Percentiles rank a stretch among this genome's conserved stretches.
phyloP scores from a whole-genome alignment of 2,329 filamentous ascomycete species.

The Diplodia intermedia region DNA sequence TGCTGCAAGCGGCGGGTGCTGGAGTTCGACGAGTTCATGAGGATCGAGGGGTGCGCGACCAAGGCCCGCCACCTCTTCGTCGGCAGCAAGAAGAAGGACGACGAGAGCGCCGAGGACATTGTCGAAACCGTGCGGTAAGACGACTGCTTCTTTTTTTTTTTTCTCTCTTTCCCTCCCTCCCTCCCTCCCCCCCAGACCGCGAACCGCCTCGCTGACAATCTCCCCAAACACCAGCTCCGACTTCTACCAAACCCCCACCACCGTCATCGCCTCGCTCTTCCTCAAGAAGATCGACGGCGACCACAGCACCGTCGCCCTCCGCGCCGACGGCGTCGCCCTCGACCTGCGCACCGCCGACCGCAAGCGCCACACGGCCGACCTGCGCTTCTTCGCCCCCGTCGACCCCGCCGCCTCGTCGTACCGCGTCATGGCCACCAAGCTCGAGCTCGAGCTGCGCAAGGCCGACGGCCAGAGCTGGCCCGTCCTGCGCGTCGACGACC shows the following conservation, averaged over 20 bases:
- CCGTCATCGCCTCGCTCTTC: constrained; percentile 90
- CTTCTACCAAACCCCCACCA: constrained; percentile 89
- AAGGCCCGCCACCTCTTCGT: constrained; percentile 86
- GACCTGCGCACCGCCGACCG: constrained; percentile 86
- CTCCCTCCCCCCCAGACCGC: constrained; percentile 11
- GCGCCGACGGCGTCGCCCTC: constrained; percentile 67
- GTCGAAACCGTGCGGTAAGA: constrained; percentile 76
- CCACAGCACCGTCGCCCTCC: constrained; percentile 74
- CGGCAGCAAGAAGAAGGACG: constrained; percentile 66
- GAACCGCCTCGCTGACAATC: too few relatives aligned
- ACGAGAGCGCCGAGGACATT: constrained; percentile 70
- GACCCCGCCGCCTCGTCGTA: constrained; percentile 76
- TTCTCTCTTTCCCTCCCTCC: background rate
- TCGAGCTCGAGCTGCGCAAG: constrained; percentile 78
- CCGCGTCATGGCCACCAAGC: constrained; percentile 86
- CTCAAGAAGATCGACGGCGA: constrained; percentile 96
- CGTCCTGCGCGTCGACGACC: constrained; percentile 80
- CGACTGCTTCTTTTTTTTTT: constrained; percentile 29
- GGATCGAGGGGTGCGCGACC: constrained; percentile 87
- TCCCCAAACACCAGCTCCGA: too few relatives aligned
- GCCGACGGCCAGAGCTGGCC: constrained; percentile 83
- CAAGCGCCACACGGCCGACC: constrained; percentile 78
- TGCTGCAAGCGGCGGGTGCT: constrained; percentile 95
- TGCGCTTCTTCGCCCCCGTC: constrained; percentile 79
- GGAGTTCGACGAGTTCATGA: constrained; percentile 98